These are phyloP conservation scores for Erucastrum elatum DNA, from an alignment of 345 rosid species.

Conservation along the genomic window DNA sequence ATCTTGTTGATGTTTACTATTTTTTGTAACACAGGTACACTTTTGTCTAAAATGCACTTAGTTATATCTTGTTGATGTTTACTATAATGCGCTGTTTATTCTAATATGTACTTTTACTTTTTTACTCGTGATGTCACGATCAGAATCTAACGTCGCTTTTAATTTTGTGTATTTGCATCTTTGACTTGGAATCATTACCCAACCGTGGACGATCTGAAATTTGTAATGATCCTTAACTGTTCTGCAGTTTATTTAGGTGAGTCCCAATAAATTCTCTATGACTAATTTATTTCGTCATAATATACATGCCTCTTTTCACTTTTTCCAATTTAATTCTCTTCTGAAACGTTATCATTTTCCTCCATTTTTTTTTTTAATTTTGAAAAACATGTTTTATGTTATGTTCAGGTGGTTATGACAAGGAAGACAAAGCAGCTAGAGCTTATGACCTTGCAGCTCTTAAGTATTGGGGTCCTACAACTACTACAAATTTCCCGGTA, in stretches of 20 bases:
- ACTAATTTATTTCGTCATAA: conserved; percentile 11
- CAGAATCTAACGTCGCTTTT: conserved; percentile 35
- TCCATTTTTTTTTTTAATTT: background rate
- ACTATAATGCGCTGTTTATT: conserved; percentile 27
- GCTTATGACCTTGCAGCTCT: conserved; percentile 98
- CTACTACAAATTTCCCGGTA: conserved; percentile 90
- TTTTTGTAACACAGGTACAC: no score
- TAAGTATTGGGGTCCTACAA: conserved; percentile 95
- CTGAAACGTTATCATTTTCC: conserved; percentile 3
- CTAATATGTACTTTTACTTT: background rate
- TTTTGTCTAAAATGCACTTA: background rate
- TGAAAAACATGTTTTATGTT: background rate
- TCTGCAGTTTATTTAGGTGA: conserved; percentile 83
- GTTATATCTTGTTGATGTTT: conserved; percentile 17
- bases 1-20: conserved; percentile 28
- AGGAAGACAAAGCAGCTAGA: conserved; percentile 91
- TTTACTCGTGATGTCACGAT: conserved; percentile 3
- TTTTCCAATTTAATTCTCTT: background rate
- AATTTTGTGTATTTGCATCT: conserved; percentile 40
- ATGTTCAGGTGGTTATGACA: conserved; percentile 85
- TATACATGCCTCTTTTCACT: background rate
- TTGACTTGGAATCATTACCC: conserved; percentile 58
- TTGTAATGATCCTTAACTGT: conserved; percentile 38
- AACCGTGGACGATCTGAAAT: conserved; percentile 48
- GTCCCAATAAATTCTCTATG: conserved; percentile 33